Percentiles rank a stretch among this genome's conserved stretches.
Conservation (phyloP, 2,329 filamentous ascomycete species). For the Didymella lethalis region DNA sequence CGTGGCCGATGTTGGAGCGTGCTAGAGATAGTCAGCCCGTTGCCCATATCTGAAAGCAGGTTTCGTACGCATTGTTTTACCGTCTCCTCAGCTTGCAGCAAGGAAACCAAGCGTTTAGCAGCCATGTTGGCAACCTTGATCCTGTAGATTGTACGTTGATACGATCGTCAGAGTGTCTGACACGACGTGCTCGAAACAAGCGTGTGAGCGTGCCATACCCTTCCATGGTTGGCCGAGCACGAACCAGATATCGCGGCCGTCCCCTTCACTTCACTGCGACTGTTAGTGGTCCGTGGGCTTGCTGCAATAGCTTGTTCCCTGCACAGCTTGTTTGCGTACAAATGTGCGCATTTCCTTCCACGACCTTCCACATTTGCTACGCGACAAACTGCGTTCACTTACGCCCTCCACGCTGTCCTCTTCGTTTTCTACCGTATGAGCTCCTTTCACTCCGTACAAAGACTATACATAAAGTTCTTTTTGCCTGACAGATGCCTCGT, state of each 20-base stretch:
- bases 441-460: not conserved
- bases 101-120: not conserved
- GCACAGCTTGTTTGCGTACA: conserved; percentile 1
- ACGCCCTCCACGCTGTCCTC: not conserved
- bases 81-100: not conserved
- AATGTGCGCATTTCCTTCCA: not conserved
- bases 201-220: not conserved
- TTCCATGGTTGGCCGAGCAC: not conserved
- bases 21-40: not conserved
- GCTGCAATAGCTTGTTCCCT: not conserved
- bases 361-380: not conserved
- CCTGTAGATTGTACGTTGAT: not conserved
- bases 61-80: not conserved
- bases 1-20: not conserved
- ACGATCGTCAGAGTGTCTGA: not conserved
- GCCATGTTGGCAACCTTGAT: not conserved
- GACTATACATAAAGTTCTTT: not conserved
- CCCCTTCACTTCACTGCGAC: conserved; percentile 8
- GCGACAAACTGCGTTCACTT: not conserved
- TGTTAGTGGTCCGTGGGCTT: not conserved
- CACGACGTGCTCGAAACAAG: not conserved
- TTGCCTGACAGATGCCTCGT: conserved; percentile 1
- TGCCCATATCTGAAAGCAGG: not conserved
- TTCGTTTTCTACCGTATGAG: not conserved
- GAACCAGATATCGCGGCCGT: not conserved